Base-by-base conservation (phyloP, 768 basidiomycete genomes). In the Tylopilus sp. region DNA sequence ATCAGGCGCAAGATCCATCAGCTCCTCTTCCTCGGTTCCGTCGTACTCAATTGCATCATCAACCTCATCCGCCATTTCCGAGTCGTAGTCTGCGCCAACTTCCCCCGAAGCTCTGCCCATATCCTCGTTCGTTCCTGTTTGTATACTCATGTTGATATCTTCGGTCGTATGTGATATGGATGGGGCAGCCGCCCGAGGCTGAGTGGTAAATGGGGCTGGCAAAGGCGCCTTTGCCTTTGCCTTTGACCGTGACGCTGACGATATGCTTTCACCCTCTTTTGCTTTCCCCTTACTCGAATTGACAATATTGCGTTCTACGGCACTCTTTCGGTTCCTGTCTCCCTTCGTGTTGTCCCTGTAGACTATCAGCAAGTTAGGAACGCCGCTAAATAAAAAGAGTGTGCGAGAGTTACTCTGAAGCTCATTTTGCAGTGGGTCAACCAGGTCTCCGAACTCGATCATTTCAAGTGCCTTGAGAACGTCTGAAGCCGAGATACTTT, bases 401-500 rank as follows among this genome's bases (percentile, higher is more conserved):
- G 25, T 30, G 11, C 33, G 12, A 25, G 18, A 21, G n/a, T 55
- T 50, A 85, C 91, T 70, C 52, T 77, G 71, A 9, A 92, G 77
- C 63, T 92, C 89, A 0, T 61, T 69, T 53, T 86, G 81, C 4
- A 91, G 73, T 39, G 73, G 71, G 30, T 80, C 78, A 0, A 83
- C 78, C 39, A 91, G 71, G 62, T 91, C 88, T 2, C 81, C 79
- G 51, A 92, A 85, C 57, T 91, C 85, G 31, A 91, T 78, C 49
- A 80, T 71, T 62, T 92, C 90, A 9, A 94, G 77, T 0, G 90
- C 94, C 63, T 87, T 90, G 55, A 95, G 79, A 0, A 97, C 91
- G 63, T 95, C 94, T 0, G 91, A 84, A 0, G 91, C 91, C 6
- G 91, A 87, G 39, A 95, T 88, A 51, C 87, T 88, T 68, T 92